Conservation (phyloP, 2,329 filamentous ascomycete genomes). For the Ophiocordyceps australis region DNA sequence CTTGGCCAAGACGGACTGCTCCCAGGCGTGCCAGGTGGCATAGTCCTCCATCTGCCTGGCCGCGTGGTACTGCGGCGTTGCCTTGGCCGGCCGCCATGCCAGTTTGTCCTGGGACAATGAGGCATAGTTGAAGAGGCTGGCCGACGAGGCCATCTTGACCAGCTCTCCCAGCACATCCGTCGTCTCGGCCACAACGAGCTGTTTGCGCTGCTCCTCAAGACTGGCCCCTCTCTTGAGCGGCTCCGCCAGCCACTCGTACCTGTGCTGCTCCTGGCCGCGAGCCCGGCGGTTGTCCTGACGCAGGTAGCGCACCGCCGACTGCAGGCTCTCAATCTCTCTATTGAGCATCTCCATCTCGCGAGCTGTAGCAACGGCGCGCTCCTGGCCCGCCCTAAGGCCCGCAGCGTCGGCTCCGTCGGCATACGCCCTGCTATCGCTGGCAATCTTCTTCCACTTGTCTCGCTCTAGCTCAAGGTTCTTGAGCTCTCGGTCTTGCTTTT, state of each 20-base stretch:
- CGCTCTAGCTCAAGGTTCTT: constrained; percentile 45
- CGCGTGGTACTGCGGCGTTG: constrained; percentile 47
- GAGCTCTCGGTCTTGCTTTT: constrained; percentile 49
- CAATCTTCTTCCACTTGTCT: constrained; percentile 55
- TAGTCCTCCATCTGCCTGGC: constrained; percentile 48
- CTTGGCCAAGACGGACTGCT: constrained; percentile 34
- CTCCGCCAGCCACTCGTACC: constrained; percentile 41
- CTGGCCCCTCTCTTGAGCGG: constrained; percentile 31
- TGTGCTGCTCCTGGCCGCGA: constrained; percentile 34
- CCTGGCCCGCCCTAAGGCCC: constrained; percentile 38
- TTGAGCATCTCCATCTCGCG: constrained; percentile 57
- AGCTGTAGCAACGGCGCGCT: constrained; percentile 50
- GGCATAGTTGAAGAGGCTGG: constrained; percentile 40
- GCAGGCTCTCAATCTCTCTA: constrained; percentile 44
- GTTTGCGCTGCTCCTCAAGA: constrained; percentile 28
- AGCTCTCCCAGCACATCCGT: constrained; percentile 47
- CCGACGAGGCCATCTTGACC: constrained; percentile 37
- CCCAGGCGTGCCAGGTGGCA: constrained; percentile 41
- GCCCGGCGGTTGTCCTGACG: constrained; percentile 48
- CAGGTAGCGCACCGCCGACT: constrained; percentile 49
- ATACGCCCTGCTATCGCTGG: constrained; percentile 39
- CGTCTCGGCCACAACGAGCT: constrained; percentile 39
- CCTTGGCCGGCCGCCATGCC: constrained; percentile 46
- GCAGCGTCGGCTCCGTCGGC: constrained; percentile 32
- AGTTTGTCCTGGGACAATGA: constrained; percentile 38